Percentiles rank a stretch among this genome's conserved stretches.
Evolutionary conservation across 805 yeast species (phyloP).

Genomic region (Sugiyamaella smithiae): DNA sequence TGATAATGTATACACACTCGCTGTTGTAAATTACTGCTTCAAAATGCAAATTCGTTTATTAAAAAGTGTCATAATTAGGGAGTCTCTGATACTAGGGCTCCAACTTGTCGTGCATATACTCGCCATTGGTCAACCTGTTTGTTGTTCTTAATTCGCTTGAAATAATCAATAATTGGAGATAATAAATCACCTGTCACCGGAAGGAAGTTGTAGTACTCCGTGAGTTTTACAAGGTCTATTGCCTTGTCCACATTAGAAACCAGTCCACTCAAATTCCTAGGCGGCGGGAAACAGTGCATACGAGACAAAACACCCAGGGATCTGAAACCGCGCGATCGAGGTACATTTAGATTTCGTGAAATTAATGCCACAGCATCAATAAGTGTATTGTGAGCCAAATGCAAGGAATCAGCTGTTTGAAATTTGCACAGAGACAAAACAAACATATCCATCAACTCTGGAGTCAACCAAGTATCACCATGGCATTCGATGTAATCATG

Average conservation of each 20-base stretch:
- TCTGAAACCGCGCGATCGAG: conserved; percentile 10
- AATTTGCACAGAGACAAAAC: conserved; percentile 23
- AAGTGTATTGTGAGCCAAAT: conserved; percentile 24
- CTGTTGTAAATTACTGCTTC: background rate
- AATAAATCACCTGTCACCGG: conserved; percentile 15
- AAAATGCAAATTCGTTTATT: conserved; percentile 1
- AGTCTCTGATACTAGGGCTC: conserved; percentile 2
- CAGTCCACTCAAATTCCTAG: conserved; percentile 1
- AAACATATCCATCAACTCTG: conserved; percentile 24
- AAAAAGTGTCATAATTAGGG: background rate
- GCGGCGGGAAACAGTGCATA: conserved; percentile 13
- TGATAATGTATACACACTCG: too few relatives aligned
- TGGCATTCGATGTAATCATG: conserved; percentile 7
- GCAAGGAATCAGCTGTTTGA: conserved; percentile 12
- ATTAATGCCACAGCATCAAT: conserved; percentile 18
- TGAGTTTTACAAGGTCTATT: conserved; percentile 18
- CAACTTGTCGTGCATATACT: conserved; percentile 3
- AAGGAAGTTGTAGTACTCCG: conserved; percentile 11
- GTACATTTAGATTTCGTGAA: background rate
- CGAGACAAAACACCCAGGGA: conserved; percentile 16
- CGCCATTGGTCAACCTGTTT: conserved; percentile 13
- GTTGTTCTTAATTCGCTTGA: background rate
- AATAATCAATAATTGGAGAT: conserved; percentile 17
- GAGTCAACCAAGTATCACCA: background rate
- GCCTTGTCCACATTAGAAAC: conserved; percentile 22